Base-by-base conservation (phyloP, 768 basidiomycete species). In the Rhodotorula babjevae region DNA sequence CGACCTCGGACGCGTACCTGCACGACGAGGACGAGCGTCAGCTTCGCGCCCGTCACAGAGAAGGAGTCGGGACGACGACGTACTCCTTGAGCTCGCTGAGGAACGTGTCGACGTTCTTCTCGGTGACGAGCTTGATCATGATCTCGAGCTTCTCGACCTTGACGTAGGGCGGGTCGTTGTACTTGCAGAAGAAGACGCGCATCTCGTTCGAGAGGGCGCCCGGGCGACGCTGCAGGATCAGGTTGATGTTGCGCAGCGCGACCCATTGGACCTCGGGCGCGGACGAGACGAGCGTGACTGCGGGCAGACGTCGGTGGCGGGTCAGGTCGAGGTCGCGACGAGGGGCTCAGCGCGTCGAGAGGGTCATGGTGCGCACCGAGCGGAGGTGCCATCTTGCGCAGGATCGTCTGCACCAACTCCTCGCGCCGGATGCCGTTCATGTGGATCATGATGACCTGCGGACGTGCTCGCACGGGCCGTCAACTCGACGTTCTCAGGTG, bases 181-280 rank as follows among this genome's bases (percentile, higher is more conserved):
- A 98, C 82, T 99, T 99, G 87, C 95, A 97, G 85, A 98, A 99
- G 81, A 99, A 99, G 29, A 99, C 96, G 58, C 94, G 87, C 92
- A 99, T 94, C 81, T 99, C 95, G 81, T 91, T 96, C 14, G 89
- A 87, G 16, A 99, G 86, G 70, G 96, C 85, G 73, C 93, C 93
- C 4, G 92, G 83, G 9, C 92, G 88, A 79, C 95, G 95, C 82
- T 99, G 95, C 4, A 99, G 87, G 40, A 99, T 85, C 42, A 99
- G 87, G 78, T 97, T 97, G 83, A 98, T 93, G 79, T 97, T 97
- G 42, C 96, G 87, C 64, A 99, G 83, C 0, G 93, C 93, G 62
- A 98, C 95, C 93, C 95, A 99, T 82, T 99, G 96, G 0, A 98
- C 91, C 79, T 99, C 96, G 1, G 95, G 93, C 7, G 93, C 92